These are phyloP conservation scores for Trichoderma polysporum DNA, from an alignment of 2,329 filamentous ascomycete genomes.

Conservation along the genomic window DNA sequence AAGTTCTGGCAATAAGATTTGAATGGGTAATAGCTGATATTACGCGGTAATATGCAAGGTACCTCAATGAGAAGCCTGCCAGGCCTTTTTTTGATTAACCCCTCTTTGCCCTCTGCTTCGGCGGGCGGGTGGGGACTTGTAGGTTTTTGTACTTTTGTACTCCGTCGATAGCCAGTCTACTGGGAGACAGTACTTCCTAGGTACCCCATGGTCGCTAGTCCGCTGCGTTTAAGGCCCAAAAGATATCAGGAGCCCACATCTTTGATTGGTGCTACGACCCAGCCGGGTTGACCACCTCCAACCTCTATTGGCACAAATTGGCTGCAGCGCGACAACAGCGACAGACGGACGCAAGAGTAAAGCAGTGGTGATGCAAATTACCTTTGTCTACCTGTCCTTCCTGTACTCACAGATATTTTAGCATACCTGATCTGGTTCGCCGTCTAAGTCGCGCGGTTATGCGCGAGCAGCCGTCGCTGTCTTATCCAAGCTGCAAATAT, in stretches of 20 bases:
- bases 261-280: constrained; percentile 4
- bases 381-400: neutral
- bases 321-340: constrained; percentile 12
- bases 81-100: constrained; percentile 8
- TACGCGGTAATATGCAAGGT: neutral
- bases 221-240: neutral
- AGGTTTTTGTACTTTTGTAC: neutral
- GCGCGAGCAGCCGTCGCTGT: constrained; percentile 16
- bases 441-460: constrained; percentile 10
- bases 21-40: too few relatives aligned
- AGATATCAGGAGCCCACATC: neutral
- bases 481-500: neutral
- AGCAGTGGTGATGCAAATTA: neutral
- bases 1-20: too few relatives aligned
- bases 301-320: constrained; percentile 2
- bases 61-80: neutral
- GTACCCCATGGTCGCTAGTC: neutral
- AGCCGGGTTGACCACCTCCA: constrained; percentile 12
- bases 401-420: neutral
- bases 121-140: neutral
- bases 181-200: neutral
- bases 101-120: neutral
- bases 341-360: neutral
- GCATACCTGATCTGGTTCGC: neutral
- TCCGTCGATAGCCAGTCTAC: neutral